Percentiles rank a stretch among this genome's conserved stretches.
Conservation (phyloP, 2,329 filamentous ascomycete genomes). For the Colletotrichum sp. region DNA sequence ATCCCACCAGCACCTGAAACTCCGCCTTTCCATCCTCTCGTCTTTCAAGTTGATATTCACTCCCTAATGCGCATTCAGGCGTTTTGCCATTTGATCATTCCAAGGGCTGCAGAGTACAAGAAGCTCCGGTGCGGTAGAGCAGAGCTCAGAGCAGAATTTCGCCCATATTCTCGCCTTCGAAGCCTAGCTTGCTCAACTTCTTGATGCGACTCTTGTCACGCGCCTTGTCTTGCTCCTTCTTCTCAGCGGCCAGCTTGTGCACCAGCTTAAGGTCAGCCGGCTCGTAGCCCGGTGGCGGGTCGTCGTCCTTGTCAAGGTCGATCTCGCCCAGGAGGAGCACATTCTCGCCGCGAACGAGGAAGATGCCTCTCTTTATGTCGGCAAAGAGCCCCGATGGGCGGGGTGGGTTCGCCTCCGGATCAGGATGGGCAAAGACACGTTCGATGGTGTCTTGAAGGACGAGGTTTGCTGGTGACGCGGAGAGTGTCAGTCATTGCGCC, state of each 20-base stretch:
- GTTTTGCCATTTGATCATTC: constrained; percentile 15
- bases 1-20: not conserved
- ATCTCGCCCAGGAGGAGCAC: constrained; percentile 96
- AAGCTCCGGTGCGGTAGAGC: not conserved
- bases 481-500: not conserved
- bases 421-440: constrained; percentile 72
- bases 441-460: constrained; percentile 93
- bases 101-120: not conserved
- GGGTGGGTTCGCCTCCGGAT: constrained; percentile 31
- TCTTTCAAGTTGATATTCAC: not conserved
- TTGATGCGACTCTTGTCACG: constrained; percentile 75
- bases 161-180: constrained; percentile 84
- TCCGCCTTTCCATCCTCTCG: not conserved
- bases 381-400: constrained; percentile 68
- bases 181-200: constrained; percentile 79
- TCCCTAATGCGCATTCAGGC: constrained; percentile 19
- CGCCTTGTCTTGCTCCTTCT: constrained; percentile 70
- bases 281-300: constrained; percentile 73
- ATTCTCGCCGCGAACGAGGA: constrained; percentile 94
- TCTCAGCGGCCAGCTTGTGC: constrained; percentile 74
- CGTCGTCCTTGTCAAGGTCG: constrained; percentile 94
- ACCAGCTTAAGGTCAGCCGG: constrained; percentile 72
- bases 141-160: constrained; percentile 70
- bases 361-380: constrained; percentile 85
- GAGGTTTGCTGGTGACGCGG: constrained; percentile 76